Percentiles rank a stretch among this genome's conserved stretches.
Evolutionary conservation across 2,329 filamentous ascomycete species (phyloP).

Genomic region (Dactylellina leptospora): DNA sequence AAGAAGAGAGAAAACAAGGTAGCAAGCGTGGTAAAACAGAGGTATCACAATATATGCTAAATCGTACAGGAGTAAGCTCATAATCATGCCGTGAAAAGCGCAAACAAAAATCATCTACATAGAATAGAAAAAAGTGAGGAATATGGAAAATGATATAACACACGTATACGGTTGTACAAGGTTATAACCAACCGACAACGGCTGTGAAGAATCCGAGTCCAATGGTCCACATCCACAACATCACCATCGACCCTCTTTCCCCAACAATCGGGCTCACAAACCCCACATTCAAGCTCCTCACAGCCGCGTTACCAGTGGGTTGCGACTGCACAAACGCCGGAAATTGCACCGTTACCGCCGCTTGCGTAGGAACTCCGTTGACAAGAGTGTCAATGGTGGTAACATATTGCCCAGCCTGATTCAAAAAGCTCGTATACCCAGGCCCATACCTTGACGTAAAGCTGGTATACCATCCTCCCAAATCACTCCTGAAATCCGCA

Average conservation of each 20-base stretch:
- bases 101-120: constrained; percentile 10
- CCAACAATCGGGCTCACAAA: constrained; percentile 24
- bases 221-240: constrained; percentile 44
- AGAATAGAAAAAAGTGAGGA: background rate
- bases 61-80: constrained; percentile 22
- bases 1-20: background rate
- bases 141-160: background rate
- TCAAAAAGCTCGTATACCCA: constrained; percentile 45
- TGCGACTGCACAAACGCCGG: constrained; percentile 44
- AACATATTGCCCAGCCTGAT: constrained; percentile 44
- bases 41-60: constrained; percentile 45
- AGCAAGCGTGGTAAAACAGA: background rate
- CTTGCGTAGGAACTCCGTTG: constrained; percentile 32
- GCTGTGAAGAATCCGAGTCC: constrained; percentile 41
- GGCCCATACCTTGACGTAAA: constrained; percentile 36
- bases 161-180: background rate
- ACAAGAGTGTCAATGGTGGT: constrained; percentile 40
- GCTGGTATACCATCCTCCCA: constrained; percentile 44
- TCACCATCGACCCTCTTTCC: constrained; percentile 21
- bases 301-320: constrained; percentile 29
- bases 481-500: constrained; percentile 38
- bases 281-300: constrained; percentile 19
- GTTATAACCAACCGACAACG: constrained; percentile 43
- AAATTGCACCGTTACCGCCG: constrained; percentile 49
- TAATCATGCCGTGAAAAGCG: constrained; percentile 13